Base-by-base conservation (phyloP, 257 asterid genomes). In the Coffea eugenioides region DNA sequence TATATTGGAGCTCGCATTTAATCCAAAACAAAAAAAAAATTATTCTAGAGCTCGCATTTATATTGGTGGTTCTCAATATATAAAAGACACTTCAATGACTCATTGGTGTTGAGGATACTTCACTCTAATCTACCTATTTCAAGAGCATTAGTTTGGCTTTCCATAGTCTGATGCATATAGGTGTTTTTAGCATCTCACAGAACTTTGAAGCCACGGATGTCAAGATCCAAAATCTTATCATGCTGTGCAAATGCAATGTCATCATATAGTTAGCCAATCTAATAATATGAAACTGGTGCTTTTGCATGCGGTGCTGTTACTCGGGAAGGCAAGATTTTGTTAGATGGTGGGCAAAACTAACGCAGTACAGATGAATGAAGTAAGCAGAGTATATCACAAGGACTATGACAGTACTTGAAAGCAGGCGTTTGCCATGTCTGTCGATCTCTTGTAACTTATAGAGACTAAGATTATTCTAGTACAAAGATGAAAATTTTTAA, bases 361-460 rank as follows among this genome's bases (percentile, higher is more conserved):
- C 3, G 27, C 1, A 56, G 21, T 13, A 52, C 57, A 52, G 57
- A 52, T 52, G 57, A 52, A 12, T 52, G 20, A 14, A 52, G 57
- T 4, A 39, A 39, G 43, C 43, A 12, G 14, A 52, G 57, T 52
- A 13, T 52, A 12, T 52, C 12, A 13, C 64, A 57, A 57, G 64
- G n/a, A 57, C 57, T 13, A 14, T 13, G 57, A 52, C 27, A 57
- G 65, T 18, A 57, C 65, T 1, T 57, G 64, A 21, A 57, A 25
- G n/a, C 65, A 2, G 91, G 91, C 51, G 85, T 87, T 45, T n/a
- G 48, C 71, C 92, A 88, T 31, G 34, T 31, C 34, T 13, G 80
- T 79, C 79, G 87, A 52, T 82, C 80, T 82, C 86, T 85, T 89
- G 69, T 21, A 21, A 57, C 65, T 61, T 61, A 31, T 61, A 21